Conservation (phyloP, 2,329 filamentous ascomycete species). For the Xylaria polymorpha region DNA sequence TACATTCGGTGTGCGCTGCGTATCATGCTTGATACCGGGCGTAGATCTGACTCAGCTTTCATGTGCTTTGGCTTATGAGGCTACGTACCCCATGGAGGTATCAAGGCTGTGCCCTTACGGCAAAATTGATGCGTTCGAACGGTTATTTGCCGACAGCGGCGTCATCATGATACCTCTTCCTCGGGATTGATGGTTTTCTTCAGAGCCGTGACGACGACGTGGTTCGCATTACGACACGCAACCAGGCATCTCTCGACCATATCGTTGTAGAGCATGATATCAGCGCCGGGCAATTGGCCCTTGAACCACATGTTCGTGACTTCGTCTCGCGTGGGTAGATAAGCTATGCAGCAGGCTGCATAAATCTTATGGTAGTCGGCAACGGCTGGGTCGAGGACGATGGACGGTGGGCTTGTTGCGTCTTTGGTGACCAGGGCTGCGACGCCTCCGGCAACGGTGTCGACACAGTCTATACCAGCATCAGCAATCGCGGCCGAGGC, state of each 20-base stretch:
- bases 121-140: background rate
- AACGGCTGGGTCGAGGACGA: constrained; percentile 84
- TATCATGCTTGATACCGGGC: constrained; percentile 3
- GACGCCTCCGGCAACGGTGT: constrained; percentile 88
- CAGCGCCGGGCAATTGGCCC: constrained; percentile 67
- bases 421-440: constrained; percentile 75
- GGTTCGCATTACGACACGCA: constrained; percentile 57
- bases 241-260: constrained; percentile 57
- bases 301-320: constrained; percentile 96
- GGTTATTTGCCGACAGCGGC: background rate
- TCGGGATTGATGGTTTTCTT: constrained; percentile 51
- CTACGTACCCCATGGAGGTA: background rate
- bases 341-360: constrained; percentile 90
- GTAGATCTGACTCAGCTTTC: constrained; percentile 3
- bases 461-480: constrained; percentile 95
- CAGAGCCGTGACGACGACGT: constrained; percentile 55
- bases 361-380: constrained; percentile 81
- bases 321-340: constrained; percentile 87
- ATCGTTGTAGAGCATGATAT: constrained; percentile 55
- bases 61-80: background rate
- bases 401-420: constrained; percentile 52
- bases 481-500: constrained; percentile 93
- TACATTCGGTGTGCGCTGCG: background rate
- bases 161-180: constrained; percentile 45
- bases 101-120: background rate